Percentiles rank a stretch among this genome's conserved stretches.
These are phyloP conservation scores for Tetradesmus obliquus DNA, from an alignment of 139 green algal genomes.

Conservation along the genomic window DNA sequence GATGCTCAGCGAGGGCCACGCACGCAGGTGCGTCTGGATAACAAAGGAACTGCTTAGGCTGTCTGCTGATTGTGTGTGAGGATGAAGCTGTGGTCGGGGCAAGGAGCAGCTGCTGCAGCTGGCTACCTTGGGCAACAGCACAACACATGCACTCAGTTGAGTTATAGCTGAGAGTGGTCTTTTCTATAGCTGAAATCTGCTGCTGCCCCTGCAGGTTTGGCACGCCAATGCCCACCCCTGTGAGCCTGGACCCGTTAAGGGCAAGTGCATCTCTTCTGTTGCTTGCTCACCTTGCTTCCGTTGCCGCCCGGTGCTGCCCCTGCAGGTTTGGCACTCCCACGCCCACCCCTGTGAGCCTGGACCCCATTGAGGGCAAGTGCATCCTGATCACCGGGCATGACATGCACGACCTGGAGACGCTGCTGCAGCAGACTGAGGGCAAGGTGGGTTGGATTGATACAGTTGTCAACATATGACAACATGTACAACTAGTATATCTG, in stretches of 20 bases:
- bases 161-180: too few relatives aligned
- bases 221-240: too few relatives aligned
- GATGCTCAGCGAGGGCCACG: constrained; percentile 72
- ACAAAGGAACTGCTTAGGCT: background rate
- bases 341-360: too few relatives aligned
- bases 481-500: background rate
- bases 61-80: background rate
- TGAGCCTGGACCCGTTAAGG: too few relatives aligned
- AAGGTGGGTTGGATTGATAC: constrained; percentile 39
- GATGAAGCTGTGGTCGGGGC: background rate
- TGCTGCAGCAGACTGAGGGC: constrained; percentile 77
- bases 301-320: background rate
- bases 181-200: too few relatives aligned
- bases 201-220: too few relatives aligned
- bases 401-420: constrained; percentile 76
- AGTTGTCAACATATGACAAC: background rate
- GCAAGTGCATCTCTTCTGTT: too few relatives aligned
- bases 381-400: constrained; percentile 83
- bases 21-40: constrained; percentile 27
- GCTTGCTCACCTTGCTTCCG: background rate
- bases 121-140: too few relatives aligned
- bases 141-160: too few relatives aligned
- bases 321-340: too few relatives aligned
- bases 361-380: background rate
- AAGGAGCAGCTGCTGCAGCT: background rate